These are phyloP conservation scores for Pleurostoma richardsiae DNA, from an alignment of 2,329 filamentous ascomycete genomes.

Conservation along the genomic window DNA sequence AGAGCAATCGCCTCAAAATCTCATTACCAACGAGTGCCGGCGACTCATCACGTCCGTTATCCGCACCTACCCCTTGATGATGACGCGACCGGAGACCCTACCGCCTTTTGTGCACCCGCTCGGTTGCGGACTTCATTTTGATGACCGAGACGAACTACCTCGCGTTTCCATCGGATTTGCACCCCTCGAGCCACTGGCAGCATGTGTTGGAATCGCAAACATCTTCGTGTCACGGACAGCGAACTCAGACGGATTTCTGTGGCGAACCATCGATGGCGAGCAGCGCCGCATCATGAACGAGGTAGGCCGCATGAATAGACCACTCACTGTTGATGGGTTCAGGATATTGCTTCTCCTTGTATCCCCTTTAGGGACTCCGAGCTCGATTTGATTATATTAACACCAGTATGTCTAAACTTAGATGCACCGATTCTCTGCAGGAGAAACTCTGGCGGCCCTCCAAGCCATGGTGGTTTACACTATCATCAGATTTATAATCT, in stretches of 20 bases:
- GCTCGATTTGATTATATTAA: no score
- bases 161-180: background rate
- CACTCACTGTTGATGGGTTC: no score
- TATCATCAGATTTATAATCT: constrained; percentile 20
- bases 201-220: constrained; percentile 18
- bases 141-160: background rate
- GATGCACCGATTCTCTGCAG: constrained; percentile 9
- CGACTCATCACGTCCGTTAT: constrained; percentile 16
- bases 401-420: constrained; percentile 1
- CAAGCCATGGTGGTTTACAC: constrained; percentile 21
- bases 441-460: constrained; percentile 11
- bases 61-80: constrained; percentile 20
- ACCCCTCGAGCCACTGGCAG: constrained; percentile 12
- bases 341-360: no score
- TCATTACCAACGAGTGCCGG: constrained; percentile 4
- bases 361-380: no score
- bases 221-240: constrained; percentile 12
- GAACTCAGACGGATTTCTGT: constrained; percentile 17
- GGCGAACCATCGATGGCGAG: constrained; percentile 18
- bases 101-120: constrained; percentile 23
- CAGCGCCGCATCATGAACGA: background rate
- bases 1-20: background rate
- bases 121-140: constrained; percentile 5
- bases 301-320: no score
- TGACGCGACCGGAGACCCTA: constrained; percentile 20